A percentile compares a stretch with the other conserved stretches of the same genome.
Conservation (phyloP, 2,329 filamentous ascomycete genomes). For the Thermothelomyces thermophilus region DNA sequence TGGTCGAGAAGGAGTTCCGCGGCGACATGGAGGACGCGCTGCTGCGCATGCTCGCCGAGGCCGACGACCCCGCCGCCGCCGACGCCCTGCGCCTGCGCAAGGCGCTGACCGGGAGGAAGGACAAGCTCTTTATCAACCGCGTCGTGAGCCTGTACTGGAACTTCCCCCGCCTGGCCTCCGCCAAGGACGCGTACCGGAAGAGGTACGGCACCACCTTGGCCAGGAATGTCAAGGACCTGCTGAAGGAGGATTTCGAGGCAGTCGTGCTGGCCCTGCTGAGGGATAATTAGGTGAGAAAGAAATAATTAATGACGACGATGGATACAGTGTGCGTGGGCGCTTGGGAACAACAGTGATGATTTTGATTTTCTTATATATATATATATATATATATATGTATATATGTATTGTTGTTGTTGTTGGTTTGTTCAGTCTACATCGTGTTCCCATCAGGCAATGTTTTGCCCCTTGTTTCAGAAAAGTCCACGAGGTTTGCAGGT, state of each 20-base stretch:
- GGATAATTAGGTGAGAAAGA: not conserved
- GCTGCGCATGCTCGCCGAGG: constrained; percentile 31
- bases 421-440: too few relatives aligned
- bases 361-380: too few relatives aligned
- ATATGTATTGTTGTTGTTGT: too few relatives aligned
- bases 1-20: constrained; percentile 73
- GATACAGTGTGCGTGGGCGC: too few relatives aligned
- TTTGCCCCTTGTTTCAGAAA: too few relatives aligned
- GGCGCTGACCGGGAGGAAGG: constrained; percentile 2
- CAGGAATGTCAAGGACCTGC: not conserved
- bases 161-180: not conserved
- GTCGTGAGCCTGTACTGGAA: constrained; percentile 5
- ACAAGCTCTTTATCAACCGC: constrained; percentile 4
- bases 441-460: too few relatives aligned
- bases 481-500: too few relatives aligned
- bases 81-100: constrained; percentile 3
- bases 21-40: constrained; percentile 87
- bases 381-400: too few relatives aligned
- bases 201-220: not conserved
- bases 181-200: constrained; percentile 6
- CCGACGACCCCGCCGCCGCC: not conserved
- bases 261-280: not conserved
- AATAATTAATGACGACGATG: too few relatives aligned
- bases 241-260: constrained; percentile 4
- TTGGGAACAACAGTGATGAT: too few relatives aligned